Percentiles rank a stretch among this genome's conserved stretches.
phyloP scores from a whole-genome alignment of 192 early-diverging fungal genomes.

The Linnemannia schmuckeri region DNA sequence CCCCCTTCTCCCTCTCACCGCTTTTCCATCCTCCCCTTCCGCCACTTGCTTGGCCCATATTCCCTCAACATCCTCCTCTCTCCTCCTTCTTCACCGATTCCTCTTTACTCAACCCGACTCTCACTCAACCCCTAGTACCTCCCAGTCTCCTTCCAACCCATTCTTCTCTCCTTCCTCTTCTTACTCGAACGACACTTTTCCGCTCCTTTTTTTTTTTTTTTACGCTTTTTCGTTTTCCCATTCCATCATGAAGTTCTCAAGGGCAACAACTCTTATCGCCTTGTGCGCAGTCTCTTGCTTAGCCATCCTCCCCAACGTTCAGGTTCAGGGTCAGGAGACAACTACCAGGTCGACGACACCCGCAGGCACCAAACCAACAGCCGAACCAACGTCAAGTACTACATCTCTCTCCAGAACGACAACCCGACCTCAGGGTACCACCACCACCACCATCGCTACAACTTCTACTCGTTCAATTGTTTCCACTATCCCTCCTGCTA shows the following conservation, averaged over 20 bases:
- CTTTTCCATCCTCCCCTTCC: constrained; percentile 5
- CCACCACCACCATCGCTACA: background rate
- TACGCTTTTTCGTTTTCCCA: background rate
- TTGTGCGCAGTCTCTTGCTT: constrained; percentile 22
- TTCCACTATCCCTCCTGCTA: background rate
- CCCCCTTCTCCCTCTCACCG: constrained; percentile 7
- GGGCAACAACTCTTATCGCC: constrained; percentile 3
- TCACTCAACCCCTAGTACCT: background rate
- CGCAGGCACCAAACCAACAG: too few relatives aligned
- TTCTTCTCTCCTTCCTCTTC: background rate
- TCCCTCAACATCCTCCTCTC: background rate
- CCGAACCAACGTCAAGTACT: background rate
- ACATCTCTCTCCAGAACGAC: background rate
- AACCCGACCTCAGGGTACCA: background rate
- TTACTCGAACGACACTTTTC: constrained; percentile 1
- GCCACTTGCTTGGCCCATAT: constrained; percentile 1
- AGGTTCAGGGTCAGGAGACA: background rate
- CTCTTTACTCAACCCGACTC: background rate
- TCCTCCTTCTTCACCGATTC: constrained; percentile 5
- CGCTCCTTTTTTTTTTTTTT: constrained; percentile 9
- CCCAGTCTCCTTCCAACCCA: background rate
- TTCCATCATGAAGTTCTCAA: constrained; percentile 37
- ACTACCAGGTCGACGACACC: background rate
- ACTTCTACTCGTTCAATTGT: background rate
- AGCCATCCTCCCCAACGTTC: background rate